Percentiles rank a stretch among this genome's conserved stretches.
phyloP scores from a whole-genome alignment of 257 asterid genomes.

The Sherardia arvensis region DNA sequence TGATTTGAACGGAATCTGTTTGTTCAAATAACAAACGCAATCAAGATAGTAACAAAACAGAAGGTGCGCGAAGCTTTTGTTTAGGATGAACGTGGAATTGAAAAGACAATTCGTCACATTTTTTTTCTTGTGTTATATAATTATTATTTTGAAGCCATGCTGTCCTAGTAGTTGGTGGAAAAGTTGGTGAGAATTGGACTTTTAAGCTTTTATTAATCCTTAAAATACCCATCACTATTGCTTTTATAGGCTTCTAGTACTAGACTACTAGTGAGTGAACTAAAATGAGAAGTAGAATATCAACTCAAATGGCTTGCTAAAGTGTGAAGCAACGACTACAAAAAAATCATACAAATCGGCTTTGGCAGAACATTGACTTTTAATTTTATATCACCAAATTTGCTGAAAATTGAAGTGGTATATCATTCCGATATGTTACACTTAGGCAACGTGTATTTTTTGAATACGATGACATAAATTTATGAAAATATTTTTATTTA shows the following conservation, averaged over 20 bases:
- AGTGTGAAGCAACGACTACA: conserved; percentile 1
- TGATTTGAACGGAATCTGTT: too few species aligned
- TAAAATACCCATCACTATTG: neutral
- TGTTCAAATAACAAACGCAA: too few species aligned
- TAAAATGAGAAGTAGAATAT: too few species aligned
- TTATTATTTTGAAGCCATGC: neutral
- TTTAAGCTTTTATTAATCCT: neutral
- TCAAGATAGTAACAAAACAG: too few species aligned
- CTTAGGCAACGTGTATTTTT: too few species aligned
- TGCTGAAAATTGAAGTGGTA: too few species aligned
- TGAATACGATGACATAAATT: too few species aligned
- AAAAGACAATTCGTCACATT: neutral
- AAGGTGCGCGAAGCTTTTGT: neutral
- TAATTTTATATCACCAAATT: neutral
- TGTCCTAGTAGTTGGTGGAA: neutral
- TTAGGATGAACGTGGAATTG: too few species aligned
- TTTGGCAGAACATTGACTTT: neutral
- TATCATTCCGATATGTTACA: too few species aligned
- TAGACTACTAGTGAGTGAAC: neutral
- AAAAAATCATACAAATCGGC: neutral
- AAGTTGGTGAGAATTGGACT: neutral
- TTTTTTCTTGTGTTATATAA: neutral
- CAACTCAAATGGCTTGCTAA: neutral
- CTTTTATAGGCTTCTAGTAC: neutral
- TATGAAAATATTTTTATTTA: too few species aligned